phyloP scores from a whole-genome alignment of 768 basidiomycete genomes.

The Russula griseocarnosa region DNA sequence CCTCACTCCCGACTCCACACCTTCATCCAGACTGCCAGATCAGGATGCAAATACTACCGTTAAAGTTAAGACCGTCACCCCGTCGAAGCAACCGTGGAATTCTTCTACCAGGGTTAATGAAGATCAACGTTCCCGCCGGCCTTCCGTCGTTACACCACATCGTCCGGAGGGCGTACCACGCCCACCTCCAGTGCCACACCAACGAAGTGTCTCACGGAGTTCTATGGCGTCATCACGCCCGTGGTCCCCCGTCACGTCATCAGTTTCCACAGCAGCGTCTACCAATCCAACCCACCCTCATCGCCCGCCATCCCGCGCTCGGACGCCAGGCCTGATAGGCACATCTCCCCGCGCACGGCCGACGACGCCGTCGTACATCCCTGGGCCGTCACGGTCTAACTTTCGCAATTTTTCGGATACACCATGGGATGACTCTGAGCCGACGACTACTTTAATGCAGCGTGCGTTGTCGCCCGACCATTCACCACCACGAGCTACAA shows the following conservation, averaged over 20 bases:
- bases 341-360: slow-evolving; percentile 64
- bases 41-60: slow-evolving; percentile 39
- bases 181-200: slow-evolving; percentile 9
- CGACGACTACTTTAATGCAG: slow-evolving; percentile 44
- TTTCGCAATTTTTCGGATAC: slow-evolving; percentile 48
- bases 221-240: slow-evolving; percentile 30
- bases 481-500: slow-evolving; percentile 34
- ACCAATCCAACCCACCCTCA: slow-evolving; percentile 41
- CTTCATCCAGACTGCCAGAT: slow-evolving; percentile 40
- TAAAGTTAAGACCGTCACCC: slow-evolving; percentile 34
- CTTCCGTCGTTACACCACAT: slow-evolving; percentile 40
- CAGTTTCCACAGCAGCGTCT: slow-evolving; percentile 31
- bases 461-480: slow-evolving; percentile 64
- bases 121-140: slow-evolving; percentile 51
- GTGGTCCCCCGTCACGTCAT: slow-evolving; percentile 27
- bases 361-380: slow-evolving; percentile 77
- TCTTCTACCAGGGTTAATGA: slow-evolving; percentile 72
- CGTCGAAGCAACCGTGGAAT: slow-evolving; percentile 57
- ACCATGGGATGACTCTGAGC: slow-evolving; percentile 47
- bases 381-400: slow-evolving; percentile 50
- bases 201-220: slow-evolving; percentile 27
- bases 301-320: slow-evolving; percentile 52
- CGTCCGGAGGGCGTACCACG: slow-evolving; percentile 15
- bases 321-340: slow-evolving; percentile 43
- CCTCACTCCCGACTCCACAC: slow-evolving; percentile 66